Conservation (phyloP, 148 eudicot species). For the Amaranthus palmeri region DNA sequence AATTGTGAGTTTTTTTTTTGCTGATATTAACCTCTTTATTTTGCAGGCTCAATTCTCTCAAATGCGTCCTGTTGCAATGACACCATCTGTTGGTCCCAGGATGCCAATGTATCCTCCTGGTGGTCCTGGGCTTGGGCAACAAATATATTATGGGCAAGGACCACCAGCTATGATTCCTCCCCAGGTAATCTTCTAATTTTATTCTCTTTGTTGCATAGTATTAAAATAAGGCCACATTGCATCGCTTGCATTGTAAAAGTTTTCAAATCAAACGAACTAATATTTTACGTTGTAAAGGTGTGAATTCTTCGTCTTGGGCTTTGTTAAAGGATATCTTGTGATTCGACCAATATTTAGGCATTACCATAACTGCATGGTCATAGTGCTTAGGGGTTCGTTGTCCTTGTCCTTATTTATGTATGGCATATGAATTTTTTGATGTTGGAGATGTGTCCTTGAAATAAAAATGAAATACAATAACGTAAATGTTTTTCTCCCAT, state of each 20-base stretch:
- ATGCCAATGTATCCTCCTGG: conserved; percentile 85
- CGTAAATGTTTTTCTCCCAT: not conserved
- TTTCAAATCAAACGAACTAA: too few relatives aligned
- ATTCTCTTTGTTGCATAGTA: not conserved
- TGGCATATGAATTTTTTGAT: not conserved
- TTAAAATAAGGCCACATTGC: not conserved
- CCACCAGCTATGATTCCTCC: conserved; percentile 75
- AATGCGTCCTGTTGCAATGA: conserved; percentile 61
- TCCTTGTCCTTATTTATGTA: not conserved
- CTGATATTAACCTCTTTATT: not conserved
- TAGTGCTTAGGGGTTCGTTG: not conserved
- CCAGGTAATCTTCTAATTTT: conserved; percentile 38
- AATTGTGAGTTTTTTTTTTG: not conserved
- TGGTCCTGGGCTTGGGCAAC: conserved; percentile 82
- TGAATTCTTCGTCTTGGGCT: too few relatives aligned
- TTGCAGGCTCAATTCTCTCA: conserved; percentile 78
- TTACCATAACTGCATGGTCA: too few relatives aligned
- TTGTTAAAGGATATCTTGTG: too few relatives aligned
- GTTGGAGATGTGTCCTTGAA: not conserved
- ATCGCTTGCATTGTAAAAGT: too few relatives aligned
- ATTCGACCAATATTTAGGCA: too few relatives aligned
- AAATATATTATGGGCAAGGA: conserved; percentile 72
- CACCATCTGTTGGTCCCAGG: conserved; percentile 68
- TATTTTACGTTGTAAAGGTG: too few relatives aligned
- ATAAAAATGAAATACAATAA: not conserved